A percentile compares a stretch with the other conserved stretches of the same genome.
Conservation (phyloP, 495 filamentous ascomycete genomes). For the Geoglossum glabrum region DNA sequence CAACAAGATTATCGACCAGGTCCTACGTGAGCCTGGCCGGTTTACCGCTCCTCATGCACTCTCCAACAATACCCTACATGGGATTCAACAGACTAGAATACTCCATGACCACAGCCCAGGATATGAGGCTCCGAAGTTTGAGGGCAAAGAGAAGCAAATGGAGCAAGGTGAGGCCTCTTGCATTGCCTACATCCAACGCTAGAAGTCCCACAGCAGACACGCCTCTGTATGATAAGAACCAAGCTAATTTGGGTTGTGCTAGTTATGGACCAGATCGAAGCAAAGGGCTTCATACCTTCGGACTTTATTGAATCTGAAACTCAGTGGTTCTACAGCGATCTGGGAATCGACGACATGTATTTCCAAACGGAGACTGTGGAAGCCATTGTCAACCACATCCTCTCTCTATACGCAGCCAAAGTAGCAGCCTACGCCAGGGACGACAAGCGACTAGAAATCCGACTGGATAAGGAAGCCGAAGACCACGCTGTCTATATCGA, state of each 20-base stretch:
- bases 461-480: slow-evolving; percentile 78
- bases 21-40: slow-evolving; percentile 34
- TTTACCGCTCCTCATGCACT: slow-evolving; percentile 81
- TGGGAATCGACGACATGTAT: slow-evolving; percentile 98
- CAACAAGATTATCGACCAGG: slow-evolving; percentile 27
- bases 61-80: slow-evolving; percentile 58
- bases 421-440: slow-evolving; percentile 84
- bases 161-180: slow-evolving; percentile 40
- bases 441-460: slow-evolving; percentile 84
- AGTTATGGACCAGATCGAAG: slow-evolving; percentile 57
- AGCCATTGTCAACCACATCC: slow-evolving; percentile 80
- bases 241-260: neutral
- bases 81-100: slow-evolving; percentile 35
- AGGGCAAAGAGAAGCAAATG: slow-evolving; percentile 90
- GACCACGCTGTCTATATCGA: slow-evolving; percentile 99
- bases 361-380: slow-evolving; percentile 82
- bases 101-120: slow-evolving; percentile 82
- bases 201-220: too few relatives aligned
- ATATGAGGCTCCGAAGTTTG: slow-evolving; percentile 87
- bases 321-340: slow-evolving; percentile 88
- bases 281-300: slow-evolving; percentile 68
- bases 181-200: too few relatives aligned
- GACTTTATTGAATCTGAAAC: slow-evolving; percentile 71
- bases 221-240: neutral
- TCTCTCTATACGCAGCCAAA: slow-evolving; percentile 92